Percentiles rank a stretch among this genome's conserved stretches.
Evolutionary conservation across 257 asterid species (phyloP).

Genomic region (Nicotiana attenuata): DNA sequence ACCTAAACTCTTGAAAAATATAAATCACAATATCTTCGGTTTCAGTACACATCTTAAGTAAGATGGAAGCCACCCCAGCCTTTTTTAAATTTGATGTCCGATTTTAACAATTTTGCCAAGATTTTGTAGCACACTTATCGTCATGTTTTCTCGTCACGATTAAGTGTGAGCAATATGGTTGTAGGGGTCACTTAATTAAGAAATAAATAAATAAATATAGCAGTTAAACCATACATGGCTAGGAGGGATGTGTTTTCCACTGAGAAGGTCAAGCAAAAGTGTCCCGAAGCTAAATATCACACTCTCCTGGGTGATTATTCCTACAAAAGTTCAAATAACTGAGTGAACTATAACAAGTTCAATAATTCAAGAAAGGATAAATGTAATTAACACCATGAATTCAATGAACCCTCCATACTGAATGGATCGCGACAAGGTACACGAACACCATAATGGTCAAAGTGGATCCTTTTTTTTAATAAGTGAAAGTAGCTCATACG

Average conservation of each 20-base stretch:
- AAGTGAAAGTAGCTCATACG: not conserved
- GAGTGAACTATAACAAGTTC: not conserved
- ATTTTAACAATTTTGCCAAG: not conserved
- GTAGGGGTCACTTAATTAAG: not conserved
- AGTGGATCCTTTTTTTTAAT: not conserved
- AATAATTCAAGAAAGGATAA: not conserved
- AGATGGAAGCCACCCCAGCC: not conserved
- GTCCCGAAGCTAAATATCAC: constrained; percentile 91
- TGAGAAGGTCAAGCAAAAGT: constrained; percentile 87
- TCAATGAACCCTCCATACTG: not conserved
- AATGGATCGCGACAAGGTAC: not conserved
- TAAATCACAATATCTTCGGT: not conserved
- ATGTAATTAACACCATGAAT: not conserved
- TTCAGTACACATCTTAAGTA: not conserved
- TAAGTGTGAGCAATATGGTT: not conserved
- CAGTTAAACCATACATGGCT: constrained; percentile 64
- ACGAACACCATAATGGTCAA: not conserved
- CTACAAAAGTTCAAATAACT: constrained; percentile 30
- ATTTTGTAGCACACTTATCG: not conserved
- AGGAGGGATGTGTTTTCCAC: constrained; percentile 96
- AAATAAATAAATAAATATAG: constrained; percentile 2
- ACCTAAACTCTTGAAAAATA: too few species aligned
- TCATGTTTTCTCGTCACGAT: not conserved
- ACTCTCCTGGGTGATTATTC: constrained; percentile 84
- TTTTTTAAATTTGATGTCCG: not conserved